Evolutionary conservation across 306 rosid species (phyloP).

Genomic region (Medicago ruthenica): DNA sequence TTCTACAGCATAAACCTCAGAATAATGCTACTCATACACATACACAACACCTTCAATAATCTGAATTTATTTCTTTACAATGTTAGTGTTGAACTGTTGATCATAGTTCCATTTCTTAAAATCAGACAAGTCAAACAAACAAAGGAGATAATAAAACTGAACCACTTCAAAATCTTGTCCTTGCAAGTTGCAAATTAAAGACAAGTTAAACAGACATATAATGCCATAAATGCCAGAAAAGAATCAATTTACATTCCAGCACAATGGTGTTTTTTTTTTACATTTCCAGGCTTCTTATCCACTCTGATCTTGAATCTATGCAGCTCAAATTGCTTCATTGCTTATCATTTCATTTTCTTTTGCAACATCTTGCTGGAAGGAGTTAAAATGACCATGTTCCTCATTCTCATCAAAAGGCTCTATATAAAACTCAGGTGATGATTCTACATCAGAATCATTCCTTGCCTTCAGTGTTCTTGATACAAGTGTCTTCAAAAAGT

Average conservation of each 20-base stretch:
- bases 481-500: conserved; percentile 71
- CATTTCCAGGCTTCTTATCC: conserved; percentile 56
- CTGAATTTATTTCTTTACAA: conserved; percentile 22
- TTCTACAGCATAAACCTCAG: neutral
- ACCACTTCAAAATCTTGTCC: conserved; percentile 39
- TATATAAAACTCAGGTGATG: conserved; percentile 36
- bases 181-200: conserved; percentile 6
- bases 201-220: neutral
- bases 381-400: conserved; percentile 41
- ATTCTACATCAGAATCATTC: conserved; percentile 49
- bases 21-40: neutral
- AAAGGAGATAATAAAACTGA: conserved; percentile 41
- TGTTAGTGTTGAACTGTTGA: conserved; percentile 38
- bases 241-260: neutral
- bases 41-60: neutral
- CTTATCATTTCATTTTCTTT: conserved; percentile 43
- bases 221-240: neutral
- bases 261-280: neutral
- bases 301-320: conserved; percentile 57
- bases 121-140: conserved; percentile 36
- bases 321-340: conserved; percentile 53
- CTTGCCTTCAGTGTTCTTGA: conserved; percentile 55
- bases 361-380: conserved; percentile 35
- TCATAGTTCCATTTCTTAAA: conserved; percentile 40
- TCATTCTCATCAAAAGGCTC: conserved; percentile 54